Conservation (phyloP, 1,139 yeast species). For the Debaryomycetaceae sp. region DNA sequence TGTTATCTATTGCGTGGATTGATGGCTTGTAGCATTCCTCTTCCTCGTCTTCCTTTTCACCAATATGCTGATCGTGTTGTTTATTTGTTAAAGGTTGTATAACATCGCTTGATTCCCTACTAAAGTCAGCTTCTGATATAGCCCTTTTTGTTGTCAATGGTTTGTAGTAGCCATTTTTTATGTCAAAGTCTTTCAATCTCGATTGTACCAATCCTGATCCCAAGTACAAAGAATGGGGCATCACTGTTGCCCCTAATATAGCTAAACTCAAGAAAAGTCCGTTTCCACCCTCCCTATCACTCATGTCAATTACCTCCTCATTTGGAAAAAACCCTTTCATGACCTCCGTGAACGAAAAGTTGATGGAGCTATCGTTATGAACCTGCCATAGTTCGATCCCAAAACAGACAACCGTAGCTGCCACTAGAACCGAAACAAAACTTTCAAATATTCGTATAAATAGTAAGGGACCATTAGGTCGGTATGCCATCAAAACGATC, state of each 20-base stretch:
- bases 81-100: conserved; percentile 12
- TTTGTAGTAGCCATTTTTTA: conserved; percentile 53
- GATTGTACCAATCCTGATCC: conserved; percentile 95
- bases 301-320: conserved; percentile 53
- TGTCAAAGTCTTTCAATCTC: conserved; percentile 77
- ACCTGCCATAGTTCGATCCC: conserved; percentile 73
- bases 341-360: conserved; percentile 53
- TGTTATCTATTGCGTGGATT: conserved; percentile 60
- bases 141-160: conserved; percentile 13
- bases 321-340: conserved; percentile 79
- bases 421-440: conserved; percentile 72
- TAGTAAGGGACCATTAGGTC: conserved; percentile 81
- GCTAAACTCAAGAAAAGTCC: conserved; percentile 88
- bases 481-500: conserved; percentile 79
- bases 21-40: conserved; percentile 58
- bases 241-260: conserved; percentile 92
- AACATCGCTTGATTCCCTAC: conserved; percentile 8
- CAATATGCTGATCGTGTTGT: conserved; percentile 5
- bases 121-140: background rate
- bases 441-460: conserved; percentile 79
- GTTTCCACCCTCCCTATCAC: conserved; percentile 57
- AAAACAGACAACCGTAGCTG: conserved; percentile 82
- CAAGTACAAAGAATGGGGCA: conserved; percentile 92
- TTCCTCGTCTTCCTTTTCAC: conserved; percentile 18
- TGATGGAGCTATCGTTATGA: conserved; percentile 45